Conservation (phyloP, 352 stramenopile species). For the Globisporangium nunn region DNA sequence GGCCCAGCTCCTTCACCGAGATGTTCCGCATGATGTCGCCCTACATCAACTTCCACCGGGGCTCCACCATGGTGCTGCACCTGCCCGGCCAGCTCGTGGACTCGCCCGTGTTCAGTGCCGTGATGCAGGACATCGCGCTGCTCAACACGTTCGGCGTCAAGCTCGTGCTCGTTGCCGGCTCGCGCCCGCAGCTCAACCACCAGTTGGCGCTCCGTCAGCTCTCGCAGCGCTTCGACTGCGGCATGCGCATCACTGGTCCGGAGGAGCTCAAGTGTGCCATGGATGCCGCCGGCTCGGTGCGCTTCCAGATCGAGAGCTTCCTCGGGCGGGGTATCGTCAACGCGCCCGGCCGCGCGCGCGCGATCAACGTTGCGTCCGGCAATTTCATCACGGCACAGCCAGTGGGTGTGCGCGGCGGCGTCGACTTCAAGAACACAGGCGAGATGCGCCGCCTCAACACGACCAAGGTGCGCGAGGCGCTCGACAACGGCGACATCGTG, state of each 20-base stretch:
- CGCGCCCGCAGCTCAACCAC: slow-evolving; percentile 91
- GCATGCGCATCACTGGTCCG: slow-evolving; percentile 88
- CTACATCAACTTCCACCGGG: slow-evolving; percentile 97
- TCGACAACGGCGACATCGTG: slow-evolving; percentile 94
- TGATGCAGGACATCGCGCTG: slow-evolving; percentile 94
- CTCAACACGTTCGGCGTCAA: slow-evolving; percentile 94
- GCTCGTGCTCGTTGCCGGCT: slow-evolving; percentile 93
- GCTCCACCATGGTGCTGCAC: slow-evolving; percentile 94
- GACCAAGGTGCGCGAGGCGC: slow-evolving; percentile 83
- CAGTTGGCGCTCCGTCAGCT: slow-evolving; percentile 77
- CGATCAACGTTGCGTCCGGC: slow-evolving; percentile 92
- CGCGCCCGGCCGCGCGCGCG: slow-evolving; percentile 46
- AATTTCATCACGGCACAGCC: slow-evolving; percentile 96
- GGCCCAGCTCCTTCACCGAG: slow-evolving; percentile 69
- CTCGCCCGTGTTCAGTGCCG: slow-evolving; percentile 85
- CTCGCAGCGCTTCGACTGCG: slow-evolving; percentile 65
- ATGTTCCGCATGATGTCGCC: slow-evolving; percentile 96
- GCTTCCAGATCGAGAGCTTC: slow-evolving; percentile 86
- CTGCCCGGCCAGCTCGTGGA: slow-evolving; percentile 93
- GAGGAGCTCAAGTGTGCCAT: slow-evolving; percentile 91
- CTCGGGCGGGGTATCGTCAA: slow-evolving; percentile 84
- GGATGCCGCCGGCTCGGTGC: slow-evolving; percentile 90
- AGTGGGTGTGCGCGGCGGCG: slow-evolving; percentile 78
- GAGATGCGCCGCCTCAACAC: slow-evolving; percentile 94
- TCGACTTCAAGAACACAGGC: slow-evolving; percentile 89